These are phyloP conservation scores for Sugiyamaella marilandica DNA, from an alignment of 805 yeast species.

Conservation along the genomic window DNA sequence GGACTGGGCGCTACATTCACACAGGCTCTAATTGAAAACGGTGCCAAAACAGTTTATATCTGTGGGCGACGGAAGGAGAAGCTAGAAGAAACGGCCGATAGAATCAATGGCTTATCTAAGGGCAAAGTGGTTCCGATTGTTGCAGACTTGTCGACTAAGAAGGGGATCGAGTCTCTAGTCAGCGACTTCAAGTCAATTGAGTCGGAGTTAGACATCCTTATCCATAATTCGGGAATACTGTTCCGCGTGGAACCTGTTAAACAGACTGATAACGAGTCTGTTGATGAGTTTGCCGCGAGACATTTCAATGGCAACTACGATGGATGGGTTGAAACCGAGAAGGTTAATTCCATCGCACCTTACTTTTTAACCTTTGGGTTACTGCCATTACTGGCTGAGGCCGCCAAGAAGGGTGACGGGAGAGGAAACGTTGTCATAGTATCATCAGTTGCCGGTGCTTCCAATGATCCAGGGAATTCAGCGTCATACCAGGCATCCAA, in stretches of 20 bases:
- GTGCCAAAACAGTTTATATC: slow-evolving; percentile 57
- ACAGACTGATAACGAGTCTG: neutral
- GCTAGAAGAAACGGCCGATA: slow-evolving; percentile 42
- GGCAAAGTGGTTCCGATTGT: slow-evolving; percentile 16
- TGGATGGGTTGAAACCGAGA: slow-evolving; percentile 12
- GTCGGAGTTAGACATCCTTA: slow-evolving; percentile 28
- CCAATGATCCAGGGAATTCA: slow-evolving; percentile 37
- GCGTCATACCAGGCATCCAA: slow-evolving; percentile 58
- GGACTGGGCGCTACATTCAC: slow-evolving; percentile 72
- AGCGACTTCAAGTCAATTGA: slow-evolving; percentile 9
- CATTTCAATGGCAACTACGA: slow-evolving; percentile 10
- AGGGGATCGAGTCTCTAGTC: slow-evolving; percentile 14
- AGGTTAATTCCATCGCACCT: slow-evolving; percentile 13
- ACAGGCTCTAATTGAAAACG: slow-evolving; percentile 66
- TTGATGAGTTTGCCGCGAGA: slow-evolving; percentile 10
- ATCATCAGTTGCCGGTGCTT: slow-evolving; percentile 50
- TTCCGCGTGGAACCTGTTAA: neutral
- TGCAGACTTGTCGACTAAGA: slow-evolving; percentile 12
- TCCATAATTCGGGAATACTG: slow-evolving; percentile 34
- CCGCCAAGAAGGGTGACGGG: slow-evolving; percentile 35
- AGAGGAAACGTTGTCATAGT: slow-evolving; percentile 51
- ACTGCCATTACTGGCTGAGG: slow-evolving; percentile 16
- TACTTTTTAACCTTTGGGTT: slow-evolving; percentile 18
- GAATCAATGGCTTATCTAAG: slow-evolving; percentile 13
- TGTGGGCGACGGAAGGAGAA: slow-evolving; percentile 52